A percentile compares a stretch with the other conserved stretches of the same genome.
These are phyloP conservation scores for Ceratocystis eucalypticola DNA, from an alignment of 2,329 filamentous ascomycete species.

Conservation along the genomic window DNA sequence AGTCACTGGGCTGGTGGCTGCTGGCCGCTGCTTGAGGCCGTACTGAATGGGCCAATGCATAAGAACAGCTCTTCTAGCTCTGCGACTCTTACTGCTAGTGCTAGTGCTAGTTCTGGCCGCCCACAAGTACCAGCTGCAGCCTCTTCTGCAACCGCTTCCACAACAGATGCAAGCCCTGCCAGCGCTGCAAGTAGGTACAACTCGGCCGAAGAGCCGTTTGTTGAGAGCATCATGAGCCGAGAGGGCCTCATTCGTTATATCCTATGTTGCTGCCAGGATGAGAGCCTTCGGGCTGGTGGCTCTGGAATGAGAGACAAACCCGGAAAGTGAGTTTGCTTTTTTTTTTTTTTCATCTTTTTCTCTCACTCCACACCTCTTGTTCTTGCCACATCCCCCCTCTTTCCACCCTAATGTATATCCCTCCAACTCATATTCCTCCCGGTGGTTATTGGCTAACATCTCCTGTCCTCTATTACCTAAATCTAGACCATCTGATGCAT, in stretches of 20 bases:
- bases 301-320: constrained; percentile 87
- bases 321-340: constrained; percentile 50
- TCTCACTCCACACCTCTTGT: constrained; percentile 8
- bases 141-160: constrained; percentile 6
- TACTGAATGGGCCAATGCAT: constrained; percentile 41
- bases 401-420: not conserved
- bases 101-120: not conserved
- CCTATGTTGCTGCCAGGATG: constrained; percentile 71
- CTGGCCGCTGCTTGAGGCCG: constrained; percentile 81
- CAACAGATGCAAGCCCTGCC: not conserved
- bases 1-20: constrained; percentile 95
- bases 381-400: not conserved
- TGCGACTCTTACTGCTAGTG: not conserved
- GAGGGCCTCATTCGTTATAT: constrained; percentile 83
- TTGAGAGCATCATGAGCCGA: constrained; percentile 56
- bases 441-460: constrained; percentile 5
- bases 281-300: constrained; percentile 38
- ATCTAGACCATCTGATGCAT: constrained; percentile 61
- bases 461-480: constrained; percentile 7
- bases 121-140: constrained; percentile 12
- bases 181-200: not conserved
- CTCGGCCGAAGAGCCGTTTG: constrained; percentile 23
- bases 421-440: not conserved
- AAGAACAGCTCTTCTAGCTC: constrained; percentile 14
- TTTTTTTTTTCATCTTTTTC: constrained; percentile 2